Evolutionary conservation across 1,284 basidiomycete species (phyloP).

Genomic region (Mycena citricolor): DNA sequence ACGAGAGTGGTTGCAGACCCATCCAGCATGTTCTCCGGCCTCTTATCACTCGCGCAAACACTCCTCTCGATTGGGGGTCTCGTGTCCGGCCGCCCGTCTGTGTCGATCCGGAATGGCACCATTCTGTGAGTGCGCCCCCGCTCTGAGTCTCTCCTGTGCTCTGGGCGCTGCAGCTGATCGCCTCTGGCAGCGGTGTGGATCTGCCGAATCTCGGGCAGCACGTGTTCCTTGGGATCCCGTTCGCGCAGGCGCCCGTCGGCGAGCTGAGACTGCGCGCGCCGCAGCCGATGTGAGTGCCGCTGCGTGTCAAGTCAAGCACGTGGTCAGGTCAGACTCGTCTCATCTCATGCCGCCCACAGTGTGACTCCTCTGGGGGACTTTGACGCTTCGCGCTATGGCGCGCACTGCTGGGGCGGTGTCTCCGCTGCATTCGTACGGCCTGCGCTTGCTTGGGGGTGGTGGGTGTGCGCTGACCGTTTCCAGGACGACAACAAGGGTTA

Average conservation of each 20-base stretch:
- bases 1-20: too few species aligned
- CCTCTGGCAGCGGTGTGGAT: constrained; percentile 8
- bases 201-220: constrained; percentile 10
- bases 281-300: constrained; percentile 11
- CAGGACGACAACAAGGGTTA: constrained; percentile 14
- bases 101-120: too few species aligned
- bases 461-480: neutral
- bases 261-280: constrained; percentile 26
- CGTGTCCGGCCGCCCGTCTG: too few species aligned
- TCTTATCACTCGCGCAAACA: too few species aligned
- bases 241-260: constrained; percentile 44
- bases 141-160: too few species aligned
- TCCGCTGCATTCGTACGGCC: constrained; percentile 10
- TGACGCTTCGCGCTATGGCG: constrained; percentile 12
- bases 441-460: neutral
- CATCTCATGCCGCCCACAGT: neutral
- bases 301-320: too few species aligned
- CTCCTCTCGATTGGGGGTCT: too few species aligned
- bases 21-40: too few species aligned
- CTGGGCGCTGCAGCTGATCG: too few species aligned
- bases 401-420: constrained; percentile 9
- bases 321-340: neutral
- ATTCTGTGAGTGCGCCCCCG: too few species aligned
- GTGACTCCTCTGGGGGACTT: constrained; percentile 6
- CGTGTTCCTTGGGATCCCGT: constrained; percentile 44